phyloP scores from a whole-genome alignment of 176 grass and related monocot species.

The Pharus latifolius region DNA sequence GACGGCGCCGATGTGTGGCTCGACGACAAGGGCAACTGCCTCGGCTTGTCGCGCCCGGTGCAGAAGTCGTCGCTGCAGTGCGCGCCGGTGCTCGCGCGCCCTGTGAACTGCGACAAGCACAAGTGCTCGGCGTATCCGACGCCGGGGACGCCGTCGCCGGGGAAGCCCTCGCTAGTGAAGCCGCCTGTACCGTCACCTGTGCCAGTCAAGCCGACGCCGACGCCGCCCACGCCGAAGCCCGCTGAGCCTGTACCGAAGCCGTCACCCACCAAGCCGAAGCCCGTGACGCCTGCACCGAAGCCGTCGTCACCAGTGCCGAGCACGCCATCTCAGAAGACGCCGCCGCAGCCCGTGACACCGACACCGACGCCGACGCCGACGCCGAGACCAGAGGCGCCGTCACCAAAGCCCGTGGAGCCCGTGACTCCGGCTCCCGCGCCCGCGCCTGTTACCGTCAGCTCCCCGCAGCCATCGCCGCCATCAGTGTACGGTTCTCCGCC shows the following conservation, averaged over 20 bases:
- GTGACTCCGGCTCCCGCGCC: not conserved
- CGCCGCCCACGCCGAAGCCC: too few species aligned
- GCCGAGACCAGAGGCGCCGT: not conserved
- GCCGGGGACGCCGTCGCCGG: not conserved
- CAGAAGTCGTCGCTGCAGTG: conserved; percentile 46
- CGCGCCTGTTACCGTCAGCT: not conserved
- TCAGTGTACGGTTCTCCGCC: not conserved
- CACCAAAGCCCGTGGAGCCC: not conserved
- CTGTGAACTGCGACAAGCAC: conserved; percentile 41
- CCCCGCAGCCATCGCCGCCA: not conserved
- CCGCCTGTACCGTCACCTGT: not conserved
- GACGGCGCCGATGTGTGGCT: not conserved
- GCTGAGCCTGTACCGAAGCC: too few species aligned
- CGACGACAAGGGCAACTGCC: conserved; percentile 32
- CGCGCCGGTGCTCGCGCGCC: conserved; percentile 26
- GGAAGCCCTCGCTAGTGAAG: not conserved
- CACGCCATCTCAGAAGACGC: not conserved
- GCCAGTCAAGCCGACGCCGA: not conserved
- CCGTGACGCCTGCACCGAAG: not conserved
- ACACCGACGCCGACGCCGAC: not conserved
- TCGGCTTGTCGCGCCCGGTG: conserved; percentile 5
- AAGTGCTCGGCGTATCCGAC: not conserved
- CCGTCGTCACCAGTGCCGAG: not conserved
- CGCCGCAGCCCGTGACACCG: not conserved
- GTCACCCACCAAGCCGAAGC: too few species aligned